Evolutionary conservation across 2,329 filamentous ascomycete genomes (phyloP).

Genomic region (Arthrobotrys conoides): DNA sequence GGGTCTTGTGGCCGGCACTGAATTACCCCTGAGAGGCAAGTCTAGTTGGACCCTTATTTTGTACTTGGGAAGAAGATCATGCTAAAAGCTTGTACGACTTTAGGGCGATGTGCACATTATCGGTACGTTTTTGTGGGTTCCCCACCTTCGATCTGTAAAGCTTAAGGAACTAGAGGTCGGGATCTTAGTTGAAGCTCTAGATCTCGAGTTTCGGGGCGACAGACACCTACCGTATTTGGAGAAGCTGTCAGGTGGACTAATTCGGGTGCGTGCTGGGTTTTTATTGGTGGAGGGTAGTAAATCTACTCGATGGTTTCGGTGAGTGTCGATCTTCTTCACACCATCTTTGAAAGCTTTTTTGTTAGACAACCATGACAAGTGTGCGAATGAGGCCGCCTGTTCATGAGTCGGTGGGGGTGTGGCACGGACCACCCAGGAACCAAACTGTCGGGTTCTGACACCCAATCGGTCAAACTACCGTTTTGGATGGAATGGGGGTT

Average conservation of each 20-base stretch:
- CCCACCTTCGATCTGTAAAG: slow-evolving; percentile 20
- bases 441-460: slow-evolving; percentile 59
- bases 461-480: slow-evolving; percentile 55
- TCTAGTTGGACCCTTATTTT: slow-evolving; percentile 31
- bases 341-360: slow-evolving; percentile 38
- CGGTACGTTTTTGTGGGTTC: slow-evolving; percentile 48
- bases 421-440: slow-evolving; percentile 60
- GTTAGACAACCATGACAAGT: slow-evolving; percentile 24
- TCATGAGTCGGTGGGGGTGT: slow-evolving; percentile 43
- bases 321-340: slow-evolving; percentile 54
- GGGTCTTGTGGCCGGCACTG: slow-evolving; percentile 62
- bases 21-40: slow-evolving; percentile 62
- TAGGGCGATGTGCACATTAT: slow-evolving; percentile 60
- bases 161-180: slow-evolving; percentile 28
- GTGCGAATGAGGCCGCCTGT: slow-evolving; percentile 40
- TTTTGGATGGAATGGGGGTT: slow-evolving; percentile 42
- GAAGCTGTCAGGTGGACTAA: slow-evolving; percentile 58
- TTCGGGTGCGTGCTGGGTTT: slow-evolving; percentile 20
- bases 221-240: slow-evolving; percentile 31
- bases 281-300: slow-evolving; percentile 58
- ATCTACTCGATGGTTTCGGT: slow-evolving; percentile 60
- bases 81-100: slow-evolving; percentile 54
- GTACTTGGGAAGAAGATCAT: slow-evolving; percentile 11
- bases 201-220: slow-evolving; percentile 37
- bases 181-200: slow-evolving; percentile 55